Conservation (phyloP, 1,139 yeast species). For the Blastobotrys proliferans region DNA sequence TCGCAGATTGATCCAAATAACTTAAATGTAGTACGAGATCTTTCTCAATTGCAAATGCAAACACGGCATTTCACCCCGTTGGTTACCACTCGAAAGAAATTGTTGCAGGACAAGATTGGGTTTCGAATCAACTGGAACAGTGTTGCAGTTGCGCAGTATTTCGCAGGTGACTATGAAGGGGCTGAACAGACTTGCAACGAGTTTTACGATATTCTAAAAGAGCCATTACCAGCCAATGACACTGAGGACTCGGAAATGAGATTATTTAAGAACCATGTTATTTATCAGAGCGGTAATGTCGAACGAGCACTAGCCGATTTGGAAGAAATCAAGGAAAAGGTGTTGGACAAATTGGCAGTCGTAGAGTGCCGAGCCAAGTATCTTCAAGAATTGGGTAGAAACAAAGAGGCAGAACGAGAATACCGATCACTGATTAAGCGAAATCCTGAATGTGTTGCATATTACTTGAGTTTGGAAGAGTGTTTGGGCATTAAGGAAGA, state of each 20-base stretch:
- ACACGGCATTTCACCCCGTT: constrained; percentile 66
- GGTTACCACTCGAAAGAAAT: constrained; percentile 58
- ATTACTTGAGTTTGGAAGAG: constrained; percentile 63
- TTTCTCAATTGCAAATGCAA: constrained; percentile 76
- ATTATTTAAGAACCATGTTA: constrained; percentile 65
- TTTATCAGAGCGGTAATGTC: constrained; percentile 61
- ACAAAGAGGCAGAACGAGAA: constrained; percentile 60
- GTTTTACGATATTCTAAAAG: constrained; percentile 70
- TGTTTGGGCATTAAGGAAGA: constrained; percentile 44
- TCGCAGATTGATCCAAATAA: constrained; percentile 76
- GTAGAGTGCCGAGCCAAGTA: constrained; percentile 68
- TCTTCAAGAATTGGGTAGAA: constrained; percentile 40
- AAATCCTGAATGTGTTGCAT: constrained; percentile 74
- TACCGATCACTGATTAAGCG: constrained; percentile 73
- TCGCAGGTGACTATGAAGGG: constrained; percentile 59
- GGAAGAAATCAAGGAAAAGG: constrained; percentile 46
- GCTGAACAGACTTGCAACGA: constrained; percentile 71
- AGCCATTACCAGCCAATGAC: constrained; percentile 30
- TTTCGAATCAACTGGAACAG: constrained; percentile 92
- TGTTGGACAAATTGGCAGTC: constrained; percentile 60
- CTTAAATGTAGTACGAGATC: constrained; percentile 74
- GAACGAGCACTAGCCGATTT: constrained; percentile 61
- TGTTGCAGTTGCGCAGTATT: constrained; percentile 79
- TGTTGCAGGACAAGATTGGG: constrained; percentile 65
- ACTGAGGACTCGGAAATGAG: constrained; percentile 79